Conservation (phyloP, 257 asterid species). For the Capsicum rhomboideum region DNA sequence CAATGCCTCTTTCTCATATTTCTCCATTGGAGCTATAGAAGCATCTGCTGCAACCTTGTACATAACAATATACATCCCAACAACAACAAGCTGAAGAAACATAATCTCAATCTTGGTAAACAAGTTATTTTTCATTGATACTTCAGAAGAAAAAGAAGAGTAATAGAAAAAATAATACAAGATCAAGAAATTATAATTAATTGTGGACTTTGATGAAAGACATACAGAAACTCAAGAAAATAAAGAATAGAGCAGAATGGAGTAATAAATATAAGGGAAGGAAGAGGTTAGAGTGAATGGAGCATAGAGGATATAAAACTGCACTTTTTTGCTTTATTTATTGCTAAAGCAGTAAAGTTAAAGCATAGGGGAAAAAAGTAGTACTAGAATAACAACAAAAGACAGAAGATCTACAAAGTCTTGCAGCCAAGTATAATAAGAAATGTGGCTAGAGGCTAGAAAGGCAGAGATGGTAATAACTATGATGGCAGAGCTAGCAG, state of each 20-base stretch:
- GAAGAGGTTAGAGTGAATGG: not conserved
- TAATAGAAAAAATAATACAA: no score
- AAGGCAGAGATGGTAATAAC: not conserved
- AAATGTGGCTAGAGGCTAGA: not conserved
- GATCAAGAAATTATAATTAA: not conserved
- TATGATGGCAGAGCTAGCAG: not conserved
- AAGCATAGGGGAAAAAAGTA: not conserved
- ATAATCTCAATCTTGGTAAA: not conserved
- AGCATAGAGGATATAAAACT: not conserved
- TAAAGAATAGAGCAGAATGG: not conserved
- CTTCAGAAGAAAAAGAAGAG: not conserved
- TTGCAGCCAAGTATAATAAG: not conserved
- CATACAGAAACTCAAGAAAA: not conserved
- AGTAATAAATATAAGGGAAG: not conserved
- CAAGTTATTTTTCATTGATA: not conserved
- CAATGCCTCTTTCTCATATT: constrained; percentile 18
- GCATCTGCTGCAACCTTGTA: not conserved
- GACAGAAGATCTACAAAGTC: not conserved
- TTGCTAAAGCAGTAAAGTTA: not conserved
- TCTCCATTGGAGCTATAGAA: constrained; percentile 15
- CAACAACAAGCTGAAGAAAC: not conserved
- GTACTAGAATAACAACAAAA: not conserved
- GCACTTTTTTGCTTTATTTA: not conserved
- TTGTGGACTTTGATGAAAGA: not conserved
- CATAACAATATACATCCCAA: not conserved